Conservation (phyloP, 192 early-diverging fungal genomes). For the Piromyces finnis region DNA sequence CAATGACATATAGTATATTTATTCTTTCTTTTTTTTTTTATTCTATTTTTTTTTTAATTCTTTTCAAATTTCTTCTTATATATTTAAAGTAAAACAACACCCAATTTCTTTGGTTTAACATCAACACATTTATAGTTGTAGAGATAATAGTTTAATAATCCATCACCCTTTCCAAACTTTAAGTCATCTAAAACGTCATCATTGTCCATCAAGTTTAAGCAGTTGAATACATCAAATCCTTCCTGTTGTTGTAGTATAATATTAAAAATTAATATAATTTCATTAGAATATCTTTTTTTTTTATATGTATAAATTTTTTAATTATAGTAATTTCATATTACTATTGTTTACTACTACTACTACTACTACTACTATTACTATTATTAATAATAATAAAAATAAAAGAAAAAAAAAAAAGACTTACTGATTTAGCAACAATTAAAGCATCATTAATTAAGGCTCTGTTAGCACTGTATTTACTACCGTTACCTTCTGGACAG, state of each 20-base stretch:
- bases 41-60: not conserved
- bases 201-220: slow-evolving; percentile 86
- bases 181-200: slow-evolving; percentile 54
- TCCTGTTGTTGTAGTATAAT: slow-evolving; percentile 20
- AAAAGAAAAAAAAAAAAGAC: not conserved
- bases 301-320: no score
- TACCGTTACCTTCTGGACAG: slow-evolving; percentile 21
- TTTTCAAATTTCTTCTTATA: no score
- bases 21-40: no score
- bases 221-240: slow-evolving; percentile 90
- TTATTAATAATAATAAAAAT: not conserved
- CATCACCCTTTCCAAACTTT: slow-evolving; percentile 85
- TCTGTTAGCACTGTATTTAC: slow-evolving; percentile 3
- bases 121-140: slow-evolving; percentile 82
- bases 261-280: no score
- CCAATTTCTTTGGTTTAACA: slow-evolving; percentile 49
- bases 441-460: slow-evolving; percentile 62
- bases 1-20: no score
- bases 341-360: not conserved
- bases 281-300: no score
- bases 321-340: no score
- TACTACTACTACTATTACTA: not conserved
- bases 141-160: slow-evolving; percentile 85
- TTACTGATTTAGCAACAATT: slow-evolving; percentile 40
- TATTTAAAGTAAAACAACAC: slow-evolving; percentile 74